Evolutionary conservation across 2,329 filamentous ascomycete species (phyloP).

Genomic region (Xylaria sp.): DNA sequence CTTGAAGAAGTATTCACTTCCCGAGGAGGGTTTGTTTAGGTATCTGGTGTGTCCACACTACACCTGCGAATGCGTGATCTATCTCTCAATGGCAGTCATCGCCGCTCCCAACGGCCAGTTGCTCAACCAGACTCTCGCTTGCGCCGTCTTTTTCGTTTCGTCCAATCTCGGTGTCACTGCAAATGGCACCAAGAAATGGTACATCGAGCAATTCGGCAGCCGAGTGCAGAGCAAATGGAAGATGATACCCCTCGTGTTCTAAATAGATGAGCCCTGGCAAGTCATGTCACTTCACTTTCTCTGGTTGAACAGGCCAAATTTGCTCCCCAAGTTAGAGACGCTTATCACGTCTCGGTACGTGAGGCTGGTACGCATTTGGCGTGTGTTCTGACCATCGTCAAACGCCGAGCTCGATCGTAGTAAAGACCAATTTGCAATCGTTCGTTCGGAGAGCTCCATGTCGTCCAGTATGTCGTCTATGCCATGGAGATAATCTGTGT

Average conservation of each 20-base stretch:
- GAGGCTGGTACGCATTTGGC: conserved; percentile 62
- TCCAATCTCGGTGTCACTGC: conserved; percentile 81
- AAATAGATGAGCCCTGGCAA: conserved; percentile 17
- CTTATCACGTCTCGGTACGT: conserved; percentile 84
- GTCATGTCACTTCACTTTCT: conserved; percentile 38
- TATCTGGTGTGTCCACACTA: conserved; percentile 83
- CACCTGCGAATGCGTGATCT: conserved; percentile 79
- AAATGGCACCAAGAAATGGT: conserved; percentile 72
- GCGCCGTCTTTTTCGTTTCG: conserved; percentile 65
- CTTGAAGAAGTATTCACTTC: conserved; percentile 77
- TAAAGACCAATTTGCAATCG: conserved; percentile 67
- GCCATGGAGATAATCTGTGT: conserved; percentile 68
- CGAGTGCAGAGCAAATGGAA: conserved; percentile 60
- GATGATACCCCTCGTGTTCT: conserved; percentile 70
- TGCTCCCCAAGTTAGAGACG: conserved; percentile 67
- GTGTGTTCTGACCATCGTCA: conserved; percentile 48
- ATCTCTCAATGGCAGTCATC: conserved; percentile 68
- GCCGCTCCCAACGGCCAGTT: conserved; percentile 62
- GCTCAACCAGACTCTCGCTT: conserved; percentile 68
- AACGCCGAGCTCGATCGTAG: conserved; percentile 47
- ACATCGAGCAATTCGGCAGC: conserved; percentile 67
- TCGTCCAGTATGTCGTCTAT: conserved; percentile 65
- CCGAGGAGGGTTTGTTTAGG: conserved; percentile 65
- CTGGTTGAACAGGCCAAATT: conserved; percentile 48
- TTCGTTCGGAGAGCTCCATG: conserved; percentile 52